phyloP scores from a whole-genome alignment of 805 yeast genomes.

The Candida oleophila region DNA sequence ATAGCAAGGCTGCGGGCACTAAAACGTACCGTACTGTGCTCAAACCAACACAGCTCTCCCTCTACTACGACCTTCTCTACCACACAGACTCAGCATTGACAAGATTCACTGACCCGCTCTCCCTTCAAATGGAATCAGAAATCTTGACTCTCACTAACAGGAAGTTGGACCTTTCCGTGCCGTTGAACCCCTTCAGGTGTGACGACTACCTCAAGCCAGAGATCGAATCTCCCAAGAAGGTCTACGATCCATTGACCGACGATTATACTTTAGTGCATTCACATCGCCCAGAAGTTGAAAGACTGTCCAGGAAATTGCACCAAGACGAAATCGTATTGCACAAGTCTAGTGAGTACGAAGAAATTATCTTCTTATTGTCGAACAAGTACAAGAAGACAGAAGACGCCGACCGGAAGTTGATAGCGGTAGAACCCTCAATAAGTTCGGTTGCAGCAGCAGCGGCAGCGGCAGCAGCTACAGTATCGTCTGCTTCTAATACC shows the following conservation, averaged over 20 bases:
- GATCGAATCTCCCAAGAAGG: conserved; percentile 45
- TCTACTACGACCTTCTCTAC: conserved; percentile 81
- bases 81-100: conserved; percentile 77
- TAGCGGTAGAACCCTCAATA: conserved; percentile 30
- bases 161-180: conserved; percentile 71
- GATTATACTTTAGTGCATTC: conserved; percentile 27
- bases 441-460: conserved; percentile 12
- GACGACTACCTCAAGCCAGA: conserved; percentile 51
- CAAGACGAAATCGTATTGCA: conserved; percentile 50
- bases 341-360: conserved; percentile 81
- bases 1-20: conserved; percentile 21
- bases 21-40: conserved; percentile 75
- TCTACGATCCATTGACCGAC: conserved; percentile 34
- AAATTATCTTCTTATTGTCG: conserved; percentile 63
- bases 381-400: conserved; percentile 38
- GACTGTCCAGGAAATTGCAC: conserved; percentile 35
- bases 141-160: conserved; percentile 75
- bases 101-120: conserved; percentile 73
- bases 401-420: conserved; percentile 39
- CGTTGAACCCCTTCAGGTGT: conserved; percentile 62
- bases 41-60: conserved; percentile 75
- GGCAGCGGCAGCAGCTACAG: conserved; percentile 4
- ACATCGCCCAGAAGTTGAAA: conserved; percentile 34
- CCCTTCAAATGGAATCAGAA: conserved; percentile 86
- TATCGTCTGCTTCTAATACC: conserved; percentile 6